Base-by-base conservation (phyloP, 2,329 filamentous ascomycete species). In the Trichoderma sp. region DNA sequence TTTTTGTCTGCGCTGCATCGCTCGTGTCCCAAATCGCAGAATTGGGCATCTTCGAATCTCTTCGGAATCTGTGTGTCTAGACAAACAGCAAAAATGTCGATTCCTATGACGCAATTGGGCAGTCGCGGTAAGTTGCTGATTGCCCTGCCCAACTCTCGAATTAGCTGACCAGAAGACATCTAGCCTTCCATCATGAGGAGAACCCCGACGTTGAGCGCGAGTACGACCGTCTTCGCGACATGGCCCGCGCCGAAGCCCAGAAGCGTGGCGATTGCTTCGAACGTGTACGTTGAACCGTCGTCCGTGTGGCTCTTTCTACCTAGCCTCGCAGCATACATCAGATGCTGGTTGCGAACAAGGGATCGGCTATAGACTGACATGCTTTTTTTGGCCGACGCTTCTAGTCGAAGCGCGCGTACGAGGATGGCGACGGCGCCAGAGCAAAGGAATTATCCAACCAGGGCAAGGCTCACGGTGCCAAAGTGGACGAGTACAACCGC, bases 401-500 rank as follows among this genome's bases (percentile, higher is more conserved):
- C 13, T 69, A 88, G 91, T 86, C 91, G 24, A 90, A 91, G 75
- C 84, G 93, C 77, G 95, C 95, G 28, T 98, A 97, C 83, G 83
- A 90, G 71, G 85, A 84, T 68, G 94, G 95, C 77, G 93, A 98
- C 79, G 92, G 94, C 73, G 93, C 87, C 21, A 83, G 78, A n/a
- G 96, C 96, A 61, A 94, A 97, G 79, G 83, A 92, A 67, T 86
- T 97, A 64, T 94, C 91, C 49, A 89, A 96, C 75, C 88, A 97
- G 80, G 93, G 92, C 76, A 97, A 98, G 81, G 81, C 83, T 55
- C 94, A 98, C 79, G 94, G 90, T 52, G 87, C 89, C 69, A 87
- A 91, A 78, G 96, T 96, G 88, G 93, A 96, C 73, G 85, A 90
- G 70, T 96, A 94, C 83, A 97, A 97, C 84, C 89, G 87, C 72